Evolutionary conservation across 169 alveolate genomes (phyloP).

Genomic region (Plasmodium cynomolgi): DNA sequence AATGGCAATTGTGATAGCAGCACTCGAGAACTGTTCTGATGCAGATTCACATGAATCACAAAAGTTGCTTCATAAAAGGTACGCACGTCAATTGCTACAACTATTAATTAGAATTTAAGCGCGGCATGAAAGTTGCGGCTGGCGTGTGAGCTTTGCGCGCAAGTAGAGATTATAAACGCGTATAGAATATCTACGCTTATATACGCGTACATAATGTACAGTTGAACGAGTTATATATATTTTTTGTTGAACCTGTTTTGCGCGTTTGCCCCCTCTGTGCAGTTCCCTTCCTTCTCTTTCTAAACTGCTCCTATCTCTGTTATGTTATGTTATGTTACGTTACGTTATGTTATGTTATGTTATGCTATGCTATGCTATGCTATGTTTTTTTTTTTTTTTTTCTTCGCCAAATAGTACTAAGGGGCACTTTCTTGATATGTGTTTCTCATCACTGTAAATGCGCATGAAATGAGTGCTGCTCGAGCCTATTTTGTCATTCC

Average conservation of each 20-base stretch:
- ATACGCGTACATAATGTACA: neutral
- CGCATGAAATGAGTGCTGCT: neutral
- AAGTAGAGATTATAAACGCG: neutral
- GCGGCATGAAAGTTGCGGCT: neutral
- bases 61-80: neutral
- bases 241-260: neutral
- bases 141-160: neutral
- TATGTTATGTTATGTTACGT: neutral
- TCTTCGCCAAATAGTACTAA: neutral
- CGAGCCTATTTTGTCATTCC: neutral
- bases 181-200: neutral
- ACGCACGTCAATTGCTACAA: neutral
- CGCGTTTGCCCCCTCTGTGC: neutral
- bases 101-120: neutral
- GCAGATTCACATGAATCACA: neutral
- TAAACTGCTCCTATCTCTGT: neutral
- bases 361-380: no score
- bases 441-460: neutral
- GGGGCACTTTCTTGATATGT: neutral
- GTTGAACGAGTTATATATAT: neutral
- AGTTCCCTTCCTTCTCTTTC: neutral
- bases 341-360: neutral
- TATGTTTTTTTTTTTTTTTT: neutral
- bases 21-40: conserved; percentile 7
- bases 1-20: neutral